Conservation (phyloP, 2,329 filamentous ascomycete species). For the Phaeophleospora eucalypticola region DNA sequence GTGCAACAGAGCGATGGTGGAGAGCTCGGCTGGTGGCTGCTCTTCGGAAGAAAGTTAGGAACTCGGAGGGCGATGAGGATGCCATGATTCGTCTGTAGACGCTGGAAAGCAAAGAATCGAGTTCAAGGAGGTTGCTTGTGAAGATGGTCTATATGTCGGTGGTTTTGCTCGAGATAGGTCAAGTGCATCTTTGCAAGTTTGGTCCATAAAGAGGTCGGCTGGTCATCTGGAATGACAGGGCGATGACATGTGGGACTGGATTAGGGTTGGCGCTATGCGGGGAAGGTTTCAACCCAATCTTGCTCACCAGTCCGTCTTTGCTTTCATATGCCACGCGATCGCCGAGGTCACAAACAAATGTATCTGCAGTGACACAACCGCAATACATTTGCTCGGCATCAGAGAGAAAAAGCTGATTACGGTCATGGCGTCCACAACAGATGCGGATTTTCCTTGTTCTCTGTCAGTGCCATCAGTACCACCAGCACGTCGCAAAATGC, state of each 20-base stretch:
- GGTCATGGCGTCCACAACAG: conserved; percentile 4
- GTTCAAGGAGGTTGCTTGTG: background rate
- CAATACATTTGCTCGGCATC: too few relatives aligned
- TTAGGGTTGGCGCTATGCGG: too few relatives aligned
- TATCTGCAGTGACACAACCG: too few relatives aligned
- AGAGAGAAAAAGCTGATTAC: background rate
- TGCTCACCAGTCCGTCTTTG: too few relatives aligned
- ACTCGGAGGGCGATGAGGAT: conserved; percentile 35
- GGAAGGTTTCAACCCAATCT: too few relatives aligned
- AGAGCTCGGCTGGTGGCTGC: conserved; percentile 4
- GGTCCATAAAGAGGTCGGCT: too few relatives aligned
- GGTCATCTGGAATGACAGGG: too few relatives aligned
- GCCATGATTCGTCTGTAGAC: conserved; percentile 24
- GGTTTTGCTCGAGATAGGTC: too few relatives aligned
- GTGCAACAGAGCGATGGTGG: background rate
- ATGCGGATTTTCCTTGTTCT: conserved; percentile 23
- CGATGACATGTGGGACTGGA: too few relatives aligned
- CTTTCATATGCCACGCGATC: too few relatives aligned
- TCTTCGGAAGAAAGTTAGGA: conserved; percentile 37
- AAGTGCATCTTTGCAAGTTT: too few relatives aligned
- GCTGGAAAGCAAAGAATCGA: background rate
- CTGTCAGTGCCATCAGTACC: conserved; percentile 19
- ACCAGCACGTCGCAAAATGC: background rate
- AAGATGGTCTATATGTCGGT: background rate
- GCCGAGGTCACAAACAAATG: too few relatives aligned